Evolutionary conservation across 495 filamentous ascomycete species (phyloP).

Genomic region (Zalerion maritima): DNA sequence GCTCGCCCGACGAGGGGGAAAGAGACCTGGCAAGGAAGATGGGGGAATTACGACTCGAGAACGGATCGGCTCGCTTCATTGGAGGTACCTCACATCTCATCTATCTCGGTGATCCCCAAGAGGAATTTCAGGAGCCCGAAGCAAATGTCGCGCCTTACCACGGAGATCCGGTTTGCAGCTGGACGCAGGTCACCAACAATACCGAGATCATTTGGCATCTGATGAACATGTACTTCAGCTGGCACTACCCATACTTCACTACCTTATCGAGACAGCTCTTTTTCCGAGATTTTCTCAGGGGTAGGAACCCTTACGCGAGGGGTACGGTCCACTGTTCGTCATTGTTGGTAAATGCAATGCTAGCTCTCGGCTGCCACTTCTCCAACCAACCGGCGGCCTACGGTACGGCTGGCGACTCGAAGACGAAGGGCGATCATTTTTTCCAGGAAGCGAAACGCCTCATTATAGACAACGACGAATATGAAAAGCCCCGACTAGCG

Average conservation of each 20-base stretch:
- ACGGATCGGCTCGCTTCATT: conserved; percentile 83
- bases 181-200: conserved; percentile 79
- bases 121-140: conserved; percentile 35
- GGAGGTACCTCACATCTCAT: conserved; percentile 92
- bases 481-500: conserved; percentile 78
- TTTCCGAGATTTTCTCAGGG: conserved; percentile 67
- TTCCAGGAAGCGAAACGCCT: conserved; percentile 89
- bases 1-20: conserved; percentile 54
- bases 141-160: conserved; percentile 27
- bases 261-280: conserved; percentile 83
- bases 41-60: conserved; percentile 75
- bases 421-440: conserved; percentile 92
- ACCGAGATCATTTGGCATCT: conserved; percentile 68
- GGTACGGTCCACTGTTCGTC: conserved; percentile 77
- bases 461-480: conserved; percentile 82
- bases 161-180: conserved; percentile 58
- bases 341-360: conserved; percentile 85
- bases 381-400: conserved; percentile 61
- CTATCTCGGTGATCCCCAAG: conserved; percentile 47
- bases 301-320: too few species aligned
- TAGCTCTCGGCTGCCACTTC: conserved; percentile 94
- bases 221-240: conserved; percentile 93
- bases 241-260: conserved; percentile 96
- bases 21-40: conserved; percentile 81
- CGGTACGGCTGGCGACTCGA: conserved; percentile 50